Percentiles rank a stretch among this genome's conserved stretches.
Evolutionary conservation across 2,329 filamentous ascomycete genomes (phyloP).

Genomic region (Cryphonectria carpinicola): DNA sequence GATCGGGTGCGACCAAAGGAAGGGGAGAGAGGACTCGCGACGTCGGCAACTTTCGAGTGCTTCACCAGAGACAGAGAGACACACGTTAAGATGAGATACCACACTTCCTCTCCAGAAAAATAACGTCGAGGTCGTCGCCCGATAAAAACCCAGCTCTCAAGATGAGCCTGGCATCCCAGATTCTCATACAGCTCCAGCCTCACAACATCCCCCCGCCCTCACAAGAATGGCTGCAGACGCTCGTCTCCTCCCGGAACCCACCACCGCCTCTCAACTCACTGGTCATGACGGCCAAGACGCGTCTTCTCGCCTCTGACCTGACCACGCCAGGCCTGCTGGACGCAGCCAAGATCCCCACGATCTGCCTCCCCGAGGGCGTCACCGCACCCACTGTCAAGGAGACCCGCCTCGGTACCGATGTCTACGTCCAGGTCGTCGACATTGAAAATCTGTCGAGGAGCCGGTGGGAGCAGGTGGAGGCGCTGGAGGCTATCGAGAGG

Average conservation of each 20-base stretch:
- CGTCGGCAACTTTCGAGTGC: not conserved
- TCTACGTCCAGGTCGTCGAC: conserved; percentile 82
- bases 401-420: conserved; percentile 59
- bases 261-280: conserved; percentile 70
- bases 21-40: not conserved
- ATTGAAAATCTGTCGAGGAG: conserved; percentile 81
- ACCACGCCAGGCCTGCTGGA: conserved; percentile 60
- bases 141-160: not conserved
- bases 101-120: not conserved
- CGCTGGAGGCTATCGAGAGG: conserved; percentile 72
- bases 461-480: conserved; percentile 86
- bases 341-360: conserved; percentile 41
- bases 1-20: not conserved
- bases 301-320: conserved; percentile 79
- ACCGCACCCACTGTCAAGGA: conserved; percentile 59
- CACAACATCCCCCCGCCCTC: conserved; percentile 59
- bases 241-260: conserved; percentile 60
- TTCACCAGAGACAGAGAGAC: not conserved
- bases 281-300: conserved; percentile 78
- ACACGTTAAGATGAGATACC: not conserved
- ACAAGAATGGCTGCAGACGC: conserved; percentile 63
- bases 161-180: conserved; percentile 51
- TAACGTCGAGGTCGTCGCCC: not conserved
- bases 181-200: conserved; percentile 53
- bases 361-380: conserved; percentile 63